These are phyloP conservation scores for Geranomyces michiganensis DNA, from an alignment of 192 early-diverging fungal species.

Conservation along the genomic window DNA sequence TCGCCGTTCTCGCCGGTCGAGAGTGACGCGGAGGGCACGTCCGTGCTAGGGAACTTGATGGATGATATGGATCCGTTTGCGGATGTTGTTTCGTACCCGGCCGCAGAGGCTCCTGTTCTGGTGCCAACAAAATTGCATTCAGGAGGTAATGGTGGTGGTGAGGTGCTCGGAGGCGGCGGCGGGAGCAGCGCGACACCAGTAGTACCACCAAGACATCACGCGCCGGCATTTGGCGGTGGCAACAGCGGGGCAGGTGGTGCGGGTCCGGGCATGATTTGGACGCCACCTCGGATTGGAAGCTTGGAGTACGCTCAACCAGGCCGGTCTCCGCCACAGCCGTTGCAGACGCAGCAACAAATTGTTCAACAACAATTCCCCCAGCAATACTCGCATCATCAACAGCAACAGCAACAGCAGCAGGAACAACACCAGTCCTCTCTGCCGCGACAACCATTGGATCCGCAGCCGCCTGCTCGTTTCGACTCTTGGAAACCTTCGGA, in stretches of 20 bases:
- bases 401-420: constrained; percentile 9
- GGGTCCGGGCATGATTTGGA: not conserved
- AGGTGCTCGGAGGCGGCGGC: no score
- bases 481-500: not conserved
- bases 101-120: not conserved
- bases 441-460: not conserved
- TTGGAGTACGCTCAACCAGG: not conserved
- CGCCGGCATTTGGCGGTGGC: not conserved
- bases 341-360: not conserved
- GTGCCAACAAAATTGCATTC: not conserved
- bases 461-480: not conserved
- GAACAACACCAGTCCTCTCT: not conserved
- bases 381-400: not conserved
- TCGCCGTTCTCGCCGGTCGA: constrained; percentile 3
- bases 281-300: not conserved
- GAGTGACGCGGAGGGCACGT: constrained; percentile 1
- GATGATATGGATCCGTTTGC: constrained; percentile 22
- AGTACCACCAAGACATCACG: not conserved
- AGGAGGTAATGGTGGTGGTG: no score
- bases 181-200: not conserved
- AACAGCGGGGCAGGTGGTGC: no score
- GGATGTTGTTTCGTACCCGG: not conserved
- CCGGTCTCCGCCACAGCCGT: not conserved
- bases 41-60: constrained; percentile 9
- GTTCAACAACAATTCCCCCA: not conserved